These are phyloP conservation scores for Pythium angustatum DNA, from an alignment of 352 stramenopile species.

Conservation along the genomic window DNA sequence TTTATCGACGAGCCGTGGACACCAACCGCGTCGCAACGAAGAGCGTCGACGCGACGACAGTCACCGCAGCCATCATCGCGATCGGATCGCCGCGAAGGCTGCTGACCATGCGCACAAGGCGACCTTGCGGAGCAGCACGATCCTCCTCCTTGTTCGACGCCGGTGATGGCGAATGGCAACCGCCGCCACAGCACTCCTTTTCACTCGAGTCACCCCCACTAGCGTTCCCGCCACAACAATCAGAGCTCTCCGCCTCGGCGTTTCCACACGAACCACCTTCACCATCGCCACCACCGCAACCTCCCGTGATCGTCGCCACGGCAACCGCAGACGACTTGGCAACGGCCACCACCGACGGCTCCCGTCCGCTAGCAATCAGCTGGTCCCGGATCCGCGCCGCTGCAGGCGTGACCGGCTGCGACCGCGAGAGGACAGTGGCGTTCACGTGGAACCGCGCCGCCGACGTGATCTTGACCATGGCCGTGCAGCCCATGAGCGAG, in stretches of 20 bases:
- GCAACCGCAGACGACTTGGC: neutral
- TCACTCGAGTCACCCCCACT: neutral
- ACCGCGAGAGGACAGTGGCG: conserved; percentile 56
- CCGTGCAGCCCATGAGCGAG: conserved; percentile 70
- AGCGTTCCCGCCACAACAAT: conserved; percentile 35
- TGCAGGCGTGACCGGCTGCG: conserved; percentile 50
- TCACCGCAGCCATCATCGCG: conserved; percentile 46
- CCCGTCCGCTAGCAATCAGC: conserved; percentile 43
- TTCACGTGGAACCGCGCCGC: conserved; percentile 78
- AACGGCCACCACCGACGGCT: conserved; percentile 21
- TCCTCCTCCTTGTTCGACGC: neutral
- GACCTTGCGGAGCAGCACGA: conserved; percentile 9
- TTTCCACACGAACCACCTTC: conserved; percentile 26
- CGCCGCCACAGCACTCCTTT: conserved; percentile 34
- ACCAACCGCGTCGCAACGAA: conserved; percentile 51
- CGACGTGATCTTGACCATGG: conserved; percentile 55
- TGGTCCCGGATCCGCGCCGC: conserved; percentile 53
- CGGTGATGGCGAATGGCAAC: conserved; percentile 5
- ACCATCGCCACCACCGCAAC: conserved; percentile 31
- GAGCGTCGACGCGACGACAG: conserved; percentile 49
- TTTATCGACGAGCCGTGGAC: conserved; percentile 18
- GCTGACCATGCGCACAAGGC: neutral
- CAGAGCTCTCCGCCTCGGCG: conserved; percentile 21
- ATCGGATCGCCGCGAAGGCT: conserved; percentile 53
- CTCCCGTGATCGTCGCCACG: conserved; percentile 16